Base-by-base conservation (phyloP, 108 stramenopile genomes). In the Fistulifera solaris region DNA sequence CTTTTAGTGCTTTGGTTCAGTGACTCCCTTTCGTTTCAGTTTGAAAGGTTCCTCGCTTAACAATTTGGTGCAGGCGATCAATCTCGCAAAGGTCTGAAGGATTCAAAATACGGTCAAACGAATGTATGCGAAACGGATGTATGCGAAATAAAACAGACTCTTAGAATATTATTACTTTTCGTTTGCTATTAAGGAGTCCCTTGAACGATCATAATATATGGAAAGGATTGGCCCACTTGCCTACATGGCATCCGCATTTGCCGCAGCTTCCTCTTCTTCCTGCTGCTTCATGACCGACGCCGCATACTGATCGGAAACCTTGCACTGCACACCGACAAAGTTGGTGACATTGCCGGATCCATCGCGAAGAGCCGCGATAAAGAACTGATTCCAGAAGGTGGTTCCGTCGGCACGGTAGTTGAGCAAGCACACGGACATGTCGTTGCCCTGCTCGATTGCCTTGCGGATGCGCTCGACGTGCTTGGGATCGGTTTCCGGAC, bases 351-450 rank as follows among this genome's bases (percentile, higher is more conserved):
- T 42, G 23, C 78, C 77, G 38, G 54, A 25, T 10, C 51, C 72
- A 49, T 83, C 78, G n/a, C 77, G 59, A 31, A 90, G 47, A 19
- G 80, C 73, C 27, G 78, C 83, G 27, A 90, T 73, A 48, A 80
- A 78, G 43, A 85, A 74, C 46, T 83, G 77, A 68, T 89, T 89
- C 82, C 82, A 91, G 75, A 94, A 94, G 0, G 83, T 77, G 19
- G 64, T 73, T 27, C 93, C 89, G 67, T 87, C 87, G 19, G 59
- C 76, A 56, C 84, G 73, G 56, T 91, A 94, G 62, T 94, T 94
- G 21, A 91, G 66, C 39, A 94, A 54, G 35, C 72, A 81, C 15
- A 87, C 87, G 23, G 63, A 57, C n/a, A 74, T 74, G 47, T 94
- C 88, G 19, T 51, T 38, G 15, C 85, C 86, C 15, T 67, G 54